A percentile compares a stretch with the other conserved stretches of the same genome.
phyloP scores from a whole-genome alignment of 805 yeast genomes.

The Starmerella bacillaris region DNA sequence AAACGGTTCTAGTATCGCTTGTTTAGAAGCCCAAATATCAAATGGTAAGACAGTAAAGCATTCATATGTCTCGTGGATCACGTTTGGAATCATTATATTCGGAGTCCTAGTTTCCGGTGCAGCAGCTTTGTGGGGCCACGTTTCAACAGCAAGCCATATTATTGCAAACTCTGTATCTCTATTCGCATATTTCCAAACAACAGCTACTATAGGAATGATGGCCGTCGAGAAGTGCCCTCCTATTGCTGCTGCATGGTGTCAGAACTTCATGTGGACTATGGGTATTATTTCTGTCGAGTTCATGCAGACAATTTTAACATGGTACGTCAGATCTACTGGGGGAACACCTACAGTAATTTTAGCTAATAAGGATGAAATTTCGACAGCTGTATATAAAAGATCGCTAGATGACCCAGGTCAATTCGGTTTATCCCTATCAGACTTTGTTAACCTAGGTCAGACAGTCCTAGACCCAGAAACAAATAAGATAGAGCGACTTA shows the following conservation, averaged over 20 bases:
- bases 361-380: conserved; percentile 41
- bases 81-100: conserved; percentile 75
- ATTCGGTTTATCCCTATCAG: background rate
- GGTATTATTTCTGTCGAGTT: conserved; percentile 65
- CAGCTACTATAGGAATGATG: conserved; percentile 89
- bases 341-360: conserved; percentile 68
- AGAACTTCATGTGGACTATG: conserved; percentile 90
- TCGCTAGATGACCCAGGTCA: background rate
- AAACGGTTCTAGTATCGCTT: conserved; percentile 43
- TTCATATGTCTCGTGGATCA: conserved; percentile 84
- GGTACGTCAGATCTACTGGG: conserved; percentile 44
- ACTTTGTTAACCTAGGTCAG: too few relatives aligned
- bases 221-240: conserved; percentile 88
- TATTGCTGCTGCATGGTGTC: conserved; percentile 95
- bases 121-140: conserved; percentile 71
- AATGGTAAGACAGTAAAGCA: conserved; percentile 93
- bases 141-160: conserved; percentile 86
- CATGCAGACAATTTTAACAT: conserved; percentile 36
- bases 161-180: conserved; percentile 90
- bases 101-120: conserved; percentile 80
- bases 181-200: conserved; percentile 81
- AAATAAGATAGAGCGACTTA: background rate
- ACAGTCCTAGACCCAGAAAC: background rate
- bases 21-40: conserved; percentile 71
- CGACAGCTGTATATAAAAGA: conserved; percentile 59